Conservation (phyloP, 805 yeast species). For the Metschnikowia vanudenii region DNA sequence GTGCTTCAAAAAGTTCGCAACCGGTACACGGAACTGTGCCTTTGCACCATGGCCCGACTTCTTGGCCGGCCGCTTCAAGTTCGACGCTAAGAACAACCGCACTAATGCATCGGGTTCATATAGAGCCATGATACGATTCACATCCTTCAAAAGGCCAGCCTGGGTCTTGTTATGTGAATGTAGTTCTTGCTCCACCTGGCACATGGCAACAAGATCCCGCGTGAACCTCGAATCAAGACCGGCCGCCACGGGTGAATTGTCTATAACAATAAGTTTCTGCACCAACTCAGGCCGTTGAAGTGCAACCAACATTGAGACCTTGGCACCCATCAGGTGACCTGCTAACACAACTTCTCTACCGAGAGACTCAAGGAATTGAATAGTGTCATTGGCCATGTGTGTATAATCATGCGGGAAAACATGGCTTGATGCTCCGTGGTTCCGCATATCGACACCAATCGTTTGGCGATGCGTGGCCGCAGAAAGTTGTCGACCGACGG, state of each 20-base stretch:
- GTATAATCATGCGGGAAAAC: conserved; percentile 46
- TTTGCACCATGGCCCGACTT: conserved; percentile 19
- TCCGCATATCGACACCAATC: conserved; percentile 50
- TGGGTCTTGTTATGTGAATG: conserved; percentile 14
- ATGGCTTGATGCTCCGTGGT: conserved; percentile 52
- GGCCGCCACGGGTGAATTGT: conserved; percentile 44
- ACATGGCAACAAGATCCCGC: conserved; percentile 39
- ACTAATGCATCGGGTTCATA: conserved; percentile 28
- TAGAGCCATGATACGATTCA: conserved; percentile 23
- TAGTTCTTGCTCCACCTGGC: conserved; percentile 29
- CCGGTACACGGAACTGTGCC: conserved; percentile 18
- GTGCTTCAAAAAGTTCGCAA: conserved; percentile 16
- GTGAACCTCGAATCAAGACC: conserved; percentile 36
- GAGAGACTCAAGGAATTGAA: conserved; percentile 30
- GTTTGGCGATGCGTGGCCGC: conserved; percentile 31
- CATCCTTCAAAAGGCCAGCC: conserved; percentile 16
- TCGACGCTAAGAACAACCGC: conserved; percentile 40
- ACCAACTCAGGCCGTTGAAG: conserved; percentile 41
- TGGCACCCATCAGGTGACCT: conserved; percentile 67
- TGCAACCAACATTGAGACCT: conserved; percentile 48
- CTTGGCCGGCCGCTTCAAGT: conserved; percentile 25
- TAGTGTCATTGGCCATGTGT: conserved; percentile 44
- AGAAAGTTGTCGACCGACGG: conserved; percentile 37
- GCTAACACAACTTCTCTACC: conserved; percentile 24
- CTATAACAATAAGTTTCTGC: conserved; percentile 45